Evolutionary conservation across 2,329 filamentous ascomycete species (phyloP).

Genomic region (Orbilia blumenaviensis): DNA sequence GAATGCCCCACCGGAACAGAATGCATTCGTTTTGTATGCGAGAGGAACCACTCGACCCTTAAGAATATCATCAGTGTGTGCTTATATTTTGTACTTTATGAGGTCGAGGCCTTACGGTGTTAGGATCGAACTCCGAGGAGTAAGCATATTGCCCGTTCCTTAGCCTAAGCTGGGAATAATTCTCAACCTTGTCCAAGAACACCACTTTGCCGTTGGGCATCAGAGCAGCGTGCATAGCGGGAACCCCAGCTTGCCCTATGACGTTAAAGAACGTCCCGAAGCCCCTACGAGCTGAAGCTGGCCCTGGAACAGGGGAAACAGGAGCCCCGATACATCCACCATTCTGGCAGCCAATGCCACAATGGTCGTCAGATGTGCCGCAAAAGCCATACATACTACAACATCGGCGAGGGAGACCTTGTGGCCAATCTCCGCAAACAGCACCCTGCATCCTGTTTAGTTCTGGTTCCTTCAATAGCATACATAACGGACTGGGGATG

Average conservation of each 20-base stretch:
- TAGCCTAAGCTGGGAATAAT: constrained; percentile 69
- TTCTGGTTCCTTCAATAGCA: background rate
- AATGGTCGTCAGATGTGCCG: constrained; percentile 61
- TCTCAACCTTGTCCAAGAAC: constrained; percentile 72
- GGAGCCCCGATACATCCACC: constrained; percentile 65
- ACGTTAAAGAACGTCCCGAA: constrained; percentile 63
- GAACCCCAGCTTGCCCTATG: constrained; percentile 69
- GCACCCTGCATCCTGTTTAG: constrained; percentile 58
- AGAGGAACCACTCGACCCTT: constrained; percentile 46
- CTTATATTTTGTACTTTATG: background rate
- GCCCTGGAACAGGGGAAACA: constrained; percentile 63
- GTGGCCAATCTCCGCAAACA: constrained; percentile 66
- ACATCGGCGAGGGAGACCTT: constrained; percentile 63
- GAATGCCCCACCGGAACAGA: constrained; percentile 70
- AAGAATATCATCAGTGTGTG: background rate
- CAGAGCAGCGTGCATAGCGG: constrained; percentile 71
- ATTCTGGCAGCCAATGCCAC: constrained; percentile 68
- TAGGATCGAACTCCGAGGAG: constrained; percentile 70
- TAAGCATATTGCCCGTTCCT: constrained; percentile 68
- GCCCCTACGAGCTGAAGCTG: constrained; percentile 58
- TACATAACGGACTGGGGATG: background rate
- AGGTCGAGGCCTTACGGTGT: constrained; percentile 62
- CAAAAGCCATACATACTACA: constrained; percentile 70
- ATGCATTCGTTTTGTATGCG: constrained; percentile 66
- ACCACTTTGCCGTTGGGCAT: constrained; percentile 69